A percentile compares a stretch with the other conserved stretches of the same genome.
Conservation (phyloP, 768 basidiomycete genomes). For the Epithele typhae region DNA sequence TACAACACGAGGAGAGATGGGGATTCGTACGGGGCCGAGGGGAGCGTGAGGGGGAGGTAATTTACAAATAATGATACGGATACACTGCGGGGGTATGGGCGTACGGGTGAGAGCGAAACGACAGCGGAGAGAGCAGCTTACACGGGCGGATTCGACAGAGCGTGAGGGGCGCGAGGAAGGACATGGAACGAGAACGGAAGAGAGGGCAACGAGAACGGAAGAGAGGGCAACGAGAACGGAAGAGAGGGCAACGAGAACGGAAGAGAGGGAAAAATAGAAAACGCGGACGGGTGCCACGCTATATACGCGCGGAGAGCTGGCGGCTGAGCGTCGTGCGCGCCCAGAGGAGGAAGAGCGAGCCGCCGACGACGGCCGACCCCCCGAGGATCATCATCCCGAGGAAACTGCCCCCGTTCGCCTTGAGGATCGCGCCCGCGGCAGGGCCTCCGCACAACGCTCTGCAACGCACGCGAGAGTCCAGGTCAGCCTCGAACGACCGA, state of each 20-base stretch:
- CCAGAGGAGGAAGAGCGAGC: slow-evolving; percentile 52
- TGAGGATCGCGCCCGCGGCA: slow-evolving; percentile 54
- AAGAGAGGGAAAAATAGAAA: neutral
- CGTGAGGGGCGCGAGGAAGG: neutral
- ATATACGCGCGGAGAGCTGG: slow-evolving; percentile 3
- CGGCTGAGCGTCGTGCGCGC: slow-evolving; percentile 24
- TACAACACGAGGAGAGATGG: too few species aligned
- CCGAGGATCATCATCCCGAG: slow-evolving; percentile 53
- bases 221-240: too few species aligned
- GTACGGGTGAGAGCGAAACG: neutral
- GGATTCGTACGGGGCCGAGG: neutral
- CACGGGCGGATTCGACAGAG: neutral
- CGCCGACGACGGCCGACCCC: slow-evolving; percentile 53
- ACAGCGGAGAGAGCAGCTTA: too few species aligned
- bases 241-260: too few species aligned
- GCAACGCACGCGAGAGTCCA: neutral
- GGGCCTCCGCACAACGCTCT: slow-evolving; percentile 66
- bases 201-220: too few species aligned
- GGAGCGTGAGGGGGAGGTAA: neutral
- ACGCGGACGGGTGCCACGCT: neutral
- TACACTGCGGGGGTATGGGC: neutral
- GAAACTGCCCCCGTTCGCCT: slow-evolving; percentile 40
- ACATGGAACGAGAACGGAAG: too few species aligned
- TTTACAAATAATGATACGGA: slow-evolving; percentile 1
- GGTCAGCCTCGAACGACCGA: neutral